Base-by-base conservation (phyloP, 2,329 filamentous ascomycete species). In the Trichoderma aggressivum region DNA sequence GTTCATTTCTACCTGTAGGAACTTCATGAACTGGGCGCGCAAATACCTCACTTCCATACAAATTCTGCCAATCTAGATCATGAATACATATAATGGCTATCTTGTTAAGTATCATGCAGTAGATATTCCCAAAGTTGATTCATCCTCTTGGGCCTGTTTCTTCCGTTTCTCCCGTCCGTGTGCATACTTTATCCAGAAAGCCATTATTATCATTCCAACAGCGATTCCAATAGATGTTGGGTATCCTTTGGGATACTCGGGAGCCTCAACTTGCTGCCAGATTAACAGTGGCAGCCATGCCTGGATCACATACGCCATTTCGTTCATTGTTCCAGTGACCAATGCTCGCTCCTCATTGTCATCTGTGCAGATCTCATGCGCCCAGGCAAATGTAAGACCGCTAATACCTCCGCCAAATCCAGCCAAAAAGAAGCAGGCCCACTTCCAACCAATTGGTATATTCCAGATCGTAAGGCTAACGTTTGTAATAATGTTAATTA, bases 251-350 rank as follows among this genome's bases (percentile, higher is more conserved):
- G 80, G 81, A 70, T 91, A 92, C 56, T 81, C 74, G 0, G 90
- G 89, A 0, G 86, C 87, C 70, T 91, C 88, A 0, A 89, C 83
- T 76, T 90, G 87, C 79, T 89, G 86, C 90, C 89, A 92, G 11
- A 91, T 84, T 10, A 91, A 77, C 36, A 91, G 83, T 7, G 91
- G 91, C 55, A 93, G 77, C 90, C 90, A 92, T 0, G 90, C 88
- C 76, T 92, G 89, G 56, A 93, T 79, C 1, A 91, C 89, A 72
- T 92, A 91, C 0, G 89, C 90, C 81, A 92, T 86, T 76, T 90
- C 86, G 72, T 92, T 92, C 88, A 92, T 92, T 18, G 84, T 81
- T 0, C 84, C 90, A 0, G 90, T 85, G 0, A 92, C 89, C 5
- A 93, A 81, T 0, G 90, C 89, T 11, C 90, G 82, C 79, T 92